Evolutionary conservation across 2,329 filamentous ascomycete species (phyloP).

Genomic region (Basipetospora chlamydospora): DNA sequence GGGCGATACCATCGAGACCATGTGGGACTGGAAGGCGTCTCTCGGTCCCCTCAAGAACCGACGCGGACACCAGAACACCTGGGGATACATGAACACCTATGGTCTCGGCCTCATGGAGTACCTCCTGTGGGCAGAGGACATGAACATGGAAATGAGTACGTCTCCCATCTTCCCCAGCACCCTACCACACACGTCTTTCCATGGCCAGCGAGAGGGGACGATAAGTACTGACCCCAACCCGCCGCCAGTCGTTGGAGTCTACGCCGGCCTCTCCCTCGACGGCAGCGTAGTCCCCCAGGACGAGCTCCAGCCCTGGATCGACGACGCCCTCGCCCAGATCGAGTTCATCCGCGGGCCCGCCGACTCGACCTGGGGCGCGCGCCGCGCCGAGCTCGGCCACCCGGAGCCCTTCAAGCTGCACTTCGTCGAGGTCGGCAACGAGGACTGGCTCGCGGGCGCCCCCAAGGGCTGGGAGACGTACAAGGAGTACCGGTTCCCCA

Average conservation of each 20-base stretch:
- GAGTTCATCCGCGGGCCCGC: conserved; percentile 45
- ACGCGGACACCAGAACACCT: conserved; percentile 40
- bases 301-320: conserved; percentile 39
- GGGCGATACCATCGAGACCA: conserved; percentile 25
- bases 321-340: conserved; percentile 46
- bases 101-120: conserved; percentile 50
- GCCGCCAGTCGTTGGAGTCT: conserved; percentile 37
- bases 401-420: conserved; percentile 44
- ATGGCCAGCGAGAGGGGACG: too few species aligned
- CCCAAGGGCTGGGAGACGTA: conserved; percentile 30
- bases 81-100: conserved; percentile 47
- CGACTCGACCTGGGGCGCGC: conserved; percentile 39
- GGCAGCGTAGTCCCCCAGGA: conserved; percentile 34
- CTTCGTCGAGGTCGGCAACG: conserved; percentile 54
- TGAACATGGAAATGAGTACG: conserved; percentile 35
- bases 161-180: too few species aligned
- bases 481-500: conserved; percentile 40
- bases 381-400: conserved; percentile 44
- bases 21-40: conserved; percentile 38
- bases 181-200: too few species aligned
- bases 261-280: conserved; percentile 39
- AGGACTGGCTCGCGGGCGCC: conserved; percentile 44
- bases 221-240: conserved; percentile 3
- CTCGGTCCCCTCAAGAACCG: conserved; percentile 38
- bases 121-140: conserved; percentile 44